Evolutionary conservation across 352 stramenopile species (phyloP), one percentile per base, ranked within the genome.

Genomic region (Globisporangium takayamanum): DNA sequence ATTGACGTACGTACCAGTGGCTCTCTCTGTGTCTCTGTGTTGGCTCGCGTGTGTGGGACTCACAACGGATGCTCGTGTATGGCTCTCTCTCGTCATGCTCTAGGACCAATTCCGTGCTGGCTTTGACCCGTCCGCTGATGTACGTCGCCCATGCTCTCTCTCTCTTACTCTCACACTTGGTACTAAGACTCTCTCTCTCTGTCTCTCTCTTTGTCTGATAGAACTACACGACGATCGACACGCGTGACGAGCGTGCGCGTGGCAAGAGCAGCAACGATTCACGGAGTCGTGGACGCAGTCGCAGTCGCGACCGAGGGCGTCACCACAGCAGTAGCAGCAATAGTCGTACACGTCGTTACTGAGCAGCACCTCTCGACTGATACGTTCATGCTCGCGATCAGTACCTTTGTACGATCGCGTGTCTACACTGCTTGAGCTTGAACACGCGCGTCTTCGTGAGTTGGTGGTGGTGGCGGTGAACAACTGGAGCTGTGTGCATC

Each of bases 151-250:
- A 14, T 66, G 41, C 12, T 59, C 37, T 36, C 12, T 39, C 18
- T 62, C 26, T 52, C 39, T 16, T 59, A 16, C 30, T 28, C 25
- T 52, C 37, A 28, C 50, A n/a, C 39, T 59, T 22, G 33, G 7
- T 14, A 25, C 33, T 46, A 46, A 20, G 16, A 6, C 33, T 39
- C 33, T 39, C 33, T 39, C 33, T 39, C 33, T 39, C 33, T 39
- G 33, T 22, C 22, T 41, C 26, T 15, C 1, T 39, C 14, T 41
- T 26, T 57, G n/a, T 15, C 26, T 2, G 26, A 18, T 48, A 92
- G 80, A 76, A 92, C 53, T 89, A 92, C 63, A 63, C 74, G 66
- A 89, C 78, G 18, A 85, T 89, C 58, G 80, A 92, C 57, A 74
- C 80, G 6, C 72, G 76, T 25, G 67, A 58, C 30, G 60, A 67